These are phyloP conservation scores for Fraxinus velutina DNA, from an alignment of 305 asterid species.

Conservation along the genomic window DNA sequence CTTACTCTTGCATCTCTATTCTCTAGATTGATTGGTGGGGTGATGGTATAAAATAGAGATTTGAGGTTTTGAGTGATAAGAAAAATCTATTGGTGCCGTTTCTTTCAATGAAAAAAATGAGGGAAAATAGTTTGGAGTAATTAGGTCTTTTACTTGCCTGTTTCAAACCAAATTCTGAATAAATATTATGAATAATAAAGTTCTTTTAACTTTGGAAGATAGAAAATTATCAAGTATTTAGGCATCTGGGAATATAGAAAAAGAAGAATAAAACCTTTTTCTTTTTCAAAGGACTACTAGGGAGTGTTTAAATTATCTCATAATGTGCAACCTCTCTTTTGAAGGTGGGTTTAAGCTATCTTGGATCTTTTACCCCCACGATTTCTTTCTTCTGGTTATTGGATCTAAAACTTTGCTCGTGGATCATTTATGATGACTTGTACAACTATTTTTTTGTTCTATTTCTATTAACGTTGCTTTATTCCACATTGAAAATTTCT, in stretches of 20 bases:
- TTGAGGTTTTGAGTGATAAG: neutral
- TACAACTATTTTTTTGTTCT: neutral
- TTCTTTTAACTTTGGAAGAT: neutral
- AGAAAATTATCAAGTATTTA: neutral
- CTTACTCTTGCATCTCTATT: constrained; percentile 15
- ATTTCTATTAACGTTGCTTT: neutral
- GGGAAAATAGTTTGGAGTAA: constrained; percentile 3
- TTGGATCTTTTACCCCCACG: neutral
- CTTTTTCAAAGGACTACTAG: constrained; percentile 2
- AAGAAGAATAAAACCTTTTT: neutral
- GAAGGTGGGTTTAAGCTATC: neutral
- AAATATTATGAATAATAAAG: constrained; percentile 1
- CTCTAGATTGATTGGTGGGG: constrained; percentile 5
- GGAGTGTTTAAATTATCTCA: neutral
- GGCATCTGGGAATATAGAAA: neutral
- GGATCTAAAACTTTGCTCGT: neutral
- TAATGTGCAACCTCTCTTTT: constrained; percentile 5
- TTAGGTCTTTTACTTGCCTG: constrained; percentile 1
- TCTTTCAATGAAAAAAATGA: constrained; percentile 10
- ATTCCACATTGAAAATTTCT: neutral
- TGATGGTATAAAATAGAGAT: neutral
- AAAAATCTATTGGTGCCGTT: constrained; percentile 1
- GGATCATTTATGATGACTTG: neutral
- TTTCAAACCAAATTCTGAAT: constrained; percentile 4
- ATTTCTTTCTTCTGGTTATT: constrained; percentile 12